Evolutionary conservation across 192 early-diverging fungal genomes (phyloP), one percentile per base, ranked within the genome.

Genomic region (Rhizophagus prolifer): DNA sequence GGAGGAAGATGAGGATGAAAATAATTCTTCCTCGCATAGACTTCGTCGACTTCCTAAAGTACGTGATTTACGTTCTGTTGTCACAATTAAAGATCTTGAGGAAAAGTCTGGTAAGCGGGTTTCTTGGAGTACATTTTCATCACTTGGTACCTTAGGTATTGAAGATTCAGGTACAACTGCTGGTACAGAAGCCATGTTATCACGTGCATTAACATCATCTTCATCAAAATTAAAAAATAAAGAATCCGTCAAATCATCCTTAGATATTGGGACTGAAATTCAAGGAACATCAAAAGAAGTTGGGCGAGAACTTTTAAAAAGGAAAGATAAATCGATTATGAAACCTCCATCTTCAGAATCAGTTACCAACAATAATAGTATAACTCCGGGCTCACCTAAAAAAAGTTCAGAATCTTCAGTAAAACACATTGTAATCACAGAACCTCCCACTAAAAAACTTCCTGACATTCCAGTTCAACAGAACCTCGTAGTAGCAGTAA

Each of bases 21-120:
- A 64, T 28, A 13, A 67, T 3, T 21, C 7, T 67, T 12, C 28
- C n/a, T 38, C 31, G 3, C 65, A n/a, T 67, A 67, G 31, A 9
- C 65, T 67, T n/a, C 36, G 65, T 41, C 65, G 34, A 41, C 38
- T 67, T 67, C 36, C 65, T 12, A 36, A 67, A 67, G 65, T 67
- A 67, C 38, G 9, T 36, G 65, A 67, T 23, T 67, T 67, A 41
- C 65, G 34, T 9, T 67, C 65, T 41, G 65, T 25, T 67, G 36
- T 38, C n/a, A 67, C 28, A 31, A 36, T 67, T n/a, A 67, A 67
- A 67, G 65, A 67, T 67, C 19, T 67, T 21, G 65, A 67, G n/a
- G 34, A 67, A 41, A 67, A 67, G 12, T 67, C 65, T 3, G 16
- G 65, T n/a, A 67, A 67, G 34, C 30, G 65, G 21, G n/a, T 67